These are phyloP conservation scores for Plasmodium gonderi DNA, from an alignment of 169 alveolate genomes.

Conservation along the genomic window DNA sequence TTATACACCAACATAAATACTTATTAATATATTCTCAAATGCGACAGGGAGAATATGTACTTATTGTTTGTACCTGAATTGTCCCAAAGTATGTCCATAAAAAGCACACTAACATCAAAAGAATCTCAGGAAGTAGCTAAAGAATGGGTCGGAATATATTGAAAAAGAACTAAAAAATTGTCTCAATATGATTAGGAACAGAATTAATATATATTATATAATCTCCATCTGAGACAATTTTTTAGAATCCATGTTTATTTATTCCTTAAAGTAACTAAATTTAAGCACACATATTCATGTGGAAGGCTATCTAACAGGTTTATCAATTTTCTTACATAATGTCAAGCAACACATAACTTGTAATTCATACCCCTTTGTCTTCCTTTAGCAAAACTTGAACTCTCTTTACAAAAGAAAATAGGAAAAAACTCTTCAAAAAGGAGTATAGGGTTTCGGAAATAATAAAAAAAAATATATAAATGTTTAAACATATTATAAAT, in stretches of 20 bases:
- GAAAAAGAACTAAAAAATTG: not conserved
- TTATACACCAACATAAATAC: not conserved
- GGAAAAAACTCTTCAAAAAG: constrained; percentile 58
- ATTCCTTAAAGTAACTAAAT: not conserved
- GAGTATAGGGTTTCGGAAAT: not conserved
- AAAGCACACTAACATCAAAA: constrained; percentile 51
- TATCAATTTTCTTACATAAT: not conserved
- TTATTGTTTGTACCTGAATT: constrained; percentile 23
- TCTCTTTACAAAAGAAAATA: constrained; percentile 55
- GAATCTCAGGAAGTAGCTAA: constrained; percentile 50
- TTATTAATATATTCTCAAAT: not conserved
- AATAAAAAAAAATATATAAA: not conserved
- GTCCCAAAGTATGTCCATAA: constrained; percentile 74
- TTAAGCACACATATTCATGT: not conserved
- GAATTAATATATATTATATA: not conserved
- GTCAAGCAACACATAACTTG: not conserved
- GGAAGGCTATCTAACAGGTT: not conserved
- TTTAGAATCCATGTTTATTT: not conserved
- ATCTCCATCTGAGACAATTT: not conserved
- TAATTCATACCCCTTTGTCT: constrained; percentile 56
- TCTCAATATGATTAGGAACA: not conserved
- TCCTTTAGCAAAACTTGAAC: constrained; percentile 55
- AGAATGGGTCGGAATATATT: not conserved
- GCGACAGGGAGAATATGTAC: not conserved
- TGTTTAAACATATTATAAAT: not conserved